phyloP scores from a whole-genome alignment of 2,329 filamentous ascomycete species.

The Phialophora chinensis region DNA sequence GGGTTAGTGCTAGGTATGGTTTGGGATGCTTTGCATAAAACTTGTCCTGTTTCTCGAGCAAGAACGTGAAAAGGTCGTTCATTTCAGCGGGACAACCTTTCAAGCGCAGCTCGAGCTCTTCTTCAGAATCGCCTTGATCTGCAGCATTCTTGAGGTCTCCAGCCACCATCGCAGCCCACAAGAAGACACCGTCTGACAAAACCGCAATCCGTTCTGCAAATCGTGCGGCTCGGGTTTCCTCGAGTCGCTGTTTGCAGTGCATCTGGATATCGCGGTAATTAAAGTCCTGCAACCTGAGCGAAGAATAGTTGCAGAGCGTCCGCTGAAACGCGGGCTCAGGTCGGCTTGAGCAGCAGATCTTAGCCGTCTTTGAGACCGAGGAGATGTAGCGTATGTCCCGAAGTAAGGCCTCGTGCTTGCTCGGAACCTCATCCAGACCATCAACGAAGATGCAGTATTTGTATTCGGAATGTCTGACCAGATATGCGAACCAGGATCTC shows the following conservation, averaged over 20 bases:
- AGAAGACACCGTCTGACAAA: conserved; percentile 21
- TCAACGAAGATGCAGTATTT: conserved; percentile 20
- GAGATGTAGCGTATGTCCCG: conserved; percentile 3
- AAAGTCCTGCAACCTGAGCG: conserved; percentile 21
- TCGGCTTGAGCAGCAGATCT: conserved; percentile 27
- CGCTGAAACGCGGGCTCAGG: conserved; percentile 16
- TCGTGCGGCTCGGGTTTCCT: neutral
- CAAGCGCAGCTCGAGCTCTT: conserved; percentile 18
- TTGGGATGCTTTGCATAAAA: conserved; percentile 28
- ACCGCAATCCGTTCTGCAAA: neutral
- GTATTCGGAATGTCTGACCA: conserved; percentile 4
- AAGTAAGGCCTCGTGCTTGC: conserved; percentile 6
- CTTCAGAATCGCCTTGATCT: conserved; percentile 12
- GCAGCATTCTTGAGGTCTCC: conserved; percentile 11
- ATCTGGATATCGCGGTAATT: conserved; percentile 16
- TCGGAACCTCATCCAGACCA: conserved; percentile 21
- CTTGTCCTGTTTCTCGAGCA: conserved; percentile 23
- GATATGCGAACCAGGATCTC: conserved; percentile 18
- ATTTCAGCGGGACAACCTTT: conserved; percentile 15
- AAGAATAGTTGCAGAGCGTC: neutral
- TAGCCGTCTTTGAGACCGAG: conserved; percentile 8
- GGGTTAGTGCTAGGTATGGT: conserved; percentile 14
- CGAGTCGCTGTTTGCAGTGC: conserved; percentile 10
- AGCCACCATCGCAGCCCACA: conserved; percentile 22
- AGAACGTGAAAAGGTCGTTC: conserved; percentile 16